Evolutionary conservation across 176 grass and related monocot species (phyloP).

Genomic region (Phragmites australis): DNA sequence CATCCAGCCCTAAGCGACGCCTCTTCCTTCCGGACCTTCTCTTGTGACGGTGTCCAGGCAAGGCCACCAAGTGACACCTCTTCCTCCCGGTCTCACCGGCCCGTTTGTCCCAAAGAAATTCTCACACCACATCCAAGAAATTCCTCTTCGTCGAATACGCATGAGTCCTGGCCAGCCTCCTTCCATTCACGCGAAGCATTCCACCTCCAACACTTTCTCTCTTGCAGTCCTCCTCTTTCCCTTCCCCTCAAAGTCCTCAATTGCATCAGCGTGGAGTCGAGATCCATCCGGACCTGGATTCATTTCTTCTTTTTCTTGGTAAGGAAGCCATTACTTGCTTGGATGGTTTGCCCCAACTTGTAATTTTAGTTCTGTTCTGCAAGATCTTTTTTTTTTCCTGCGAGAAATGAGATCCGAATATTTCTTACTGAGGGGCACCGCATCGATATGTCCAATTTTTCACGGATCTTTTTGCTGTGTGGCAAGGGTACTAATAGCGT

Average conservation of each 20-base stretch:
- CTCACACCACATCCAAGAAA: too few relatives aligned
- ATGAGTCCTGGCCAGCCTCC: too few relatives aligned
- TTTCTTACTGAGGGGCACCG: background rate
- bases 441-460: background rate
- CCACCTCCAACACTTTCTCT: too few relatives aligned
- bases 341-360: background rate
- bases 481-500: background rate
- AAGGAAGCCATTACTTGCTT: background rate
- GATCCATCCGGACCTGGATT: background rate
- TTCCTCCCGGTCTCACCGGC: too few relatives aligned
- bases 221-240: background rate
- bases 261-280: background rate
- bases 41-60: too few relatives aligned
- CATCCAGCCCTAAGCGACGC: too few relatives aligned
- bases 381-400: background rate
- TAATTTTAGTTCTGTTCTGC: background rate
- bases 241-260: background rate
- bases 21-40: too few relatives aligned
- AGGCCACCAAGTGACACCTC: too few relatives aligned
- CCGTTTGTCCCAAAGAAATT: too few relatives aligned
- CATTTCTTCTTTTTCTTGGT: background rate
- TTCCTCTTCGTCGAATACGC: too few relatives aligned
- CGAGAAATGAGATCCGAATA: background rate
- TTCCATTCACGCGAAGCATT: too few relatives aligned
- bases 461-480: background rate